phyloP scores from a whole-genome alignment of 208 protist genomes.

The Wallacemonas sp. region DNA sequence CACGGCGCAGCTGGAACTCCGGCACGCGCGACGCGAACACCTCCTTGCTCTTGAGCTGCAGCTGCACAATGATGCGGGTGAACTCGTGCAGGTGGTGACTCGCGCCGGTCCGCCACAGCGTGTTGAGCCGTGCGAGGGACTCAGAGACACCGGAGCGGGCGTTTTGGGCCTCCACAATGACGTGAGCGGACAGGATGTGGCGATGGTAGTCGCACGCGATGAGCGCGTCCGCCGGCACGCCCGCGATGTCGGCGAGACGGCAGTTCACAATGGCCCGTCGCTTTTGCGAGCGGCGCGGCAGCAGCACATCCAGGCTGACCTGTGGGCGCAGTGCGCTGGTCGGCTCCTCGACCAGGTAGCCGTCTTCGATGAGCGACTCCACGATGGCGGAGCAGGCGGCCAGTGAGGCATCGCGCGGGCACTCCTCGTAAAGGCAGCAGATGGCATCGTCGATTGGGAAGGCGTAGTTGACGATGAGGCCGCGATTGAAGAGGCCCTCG shows the following conservation, averaged over 20 bases:
- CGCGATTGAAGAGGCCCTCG: constrained; percentile 86
- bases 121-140: constrained; percentile 59
- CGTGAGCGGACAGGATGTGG: constrained; percentile 68
- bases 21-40: constrained; percentile 82
- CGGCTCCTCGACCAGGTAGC: constrained; percentile 32
- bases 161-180: constrained; percentile 83
- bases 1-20: constrained; percentile 71
- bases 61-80: constrained; percentile 57
- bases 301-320: constrained; percentile 19
- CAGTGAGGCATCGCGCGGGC: constrained; percentile 43
- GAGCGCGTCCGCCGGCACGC: constrained; percentile 67
- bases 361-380: constrained; percentile 33
- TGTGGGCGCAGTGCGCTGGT: constrained; percentile 39
- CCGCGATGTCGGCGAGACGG: constrained; percentile 40
- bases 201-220: constrained; percentile 79
- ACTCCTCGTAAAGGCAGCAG: constrained; percentile 79
- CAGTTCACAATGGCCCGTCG: constrained; percentile 21
- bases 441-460: constrained; percentile 76
- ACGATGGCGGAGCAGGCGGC: constrained; percentile 56
- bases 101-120: constrained; percentile 41
- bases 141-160: constrained; percentile 62
- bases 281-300: constrained; percentile 15
- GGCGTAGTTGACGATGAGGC: constrained; percentile 73
- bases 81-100: constrained; percentile 53
- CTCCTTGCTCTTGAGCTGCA: constrained; percentile 81